Conservation (phyloP, 2,329 filamentous ascomycete species). For the Pseudogymnoascus sp. region DNA sequence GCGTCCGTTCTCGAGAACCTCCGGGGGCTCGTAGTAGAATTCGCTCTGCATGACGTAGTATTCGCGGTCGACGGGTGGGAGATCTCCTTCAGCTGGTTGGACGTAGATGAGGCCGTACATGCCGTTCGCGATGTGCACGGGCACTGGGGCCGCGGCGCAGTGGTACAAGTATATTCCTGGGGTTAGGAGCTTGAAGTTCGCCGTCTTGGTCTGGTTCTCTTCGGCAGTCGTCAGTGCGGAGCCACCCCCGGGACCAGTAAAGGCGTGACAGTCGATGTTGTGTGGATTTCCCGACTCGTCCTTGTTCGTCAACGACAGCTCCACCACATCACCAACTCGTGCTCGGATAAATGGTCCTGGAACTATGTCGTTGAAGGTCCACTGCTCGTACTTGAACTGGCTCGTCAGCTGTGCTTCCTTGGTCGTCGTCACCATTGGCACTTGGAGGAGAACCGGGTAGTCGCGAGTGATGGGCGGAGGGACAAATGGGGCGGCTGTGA, state of each 20-base stretch:
- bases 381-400: constrained; percentile 31
- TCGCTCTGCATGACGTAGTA: constrained; percentile 35
- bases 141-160: constrained; percentile 31
- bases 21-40: constrained; percentile 32
- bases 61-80: constrained; percentile 29
- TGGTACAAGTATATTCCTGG: constrained; percentile 31
- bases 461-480: constrained; percentile 28
- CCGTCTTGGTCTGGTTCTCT: constrained; percentile 29
- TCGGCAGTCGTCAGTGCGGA: constrained; percentile 29
- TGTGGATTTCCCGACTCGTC: constrained; percentile 31
- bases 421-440: constrained; percentile 24
- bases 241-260: constrained; percentile 30
- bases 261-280: constrained; percentile 32
- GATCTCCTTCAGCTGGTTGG: constrained; percentile 26
- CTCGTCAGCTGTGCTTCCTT: constrained; percentile 28
- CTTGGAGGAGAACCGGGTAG: constrained; percentile 28
- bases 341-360: constrained; percentile 32
- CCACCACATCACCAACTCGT: constrained; percentile 29
- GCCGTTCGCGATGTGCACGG: constrained; percentile 32
- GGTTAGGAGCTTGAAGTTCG: constrained; percentile 25
- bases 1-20: constrained; percentile 27
- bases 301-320: constrained; percentile 29
- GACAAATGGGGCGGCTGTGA: constrained; percentile 28
- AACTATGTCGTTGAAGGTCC: constrained; percentile 31
- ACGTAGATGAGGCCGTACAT: constrained; percentile 34